Evolutionary conservation across 345 rosid genomes (phyloP), one percentile per base, ranked within the genome.

Genomic region (Syzygium grande): DNA sequence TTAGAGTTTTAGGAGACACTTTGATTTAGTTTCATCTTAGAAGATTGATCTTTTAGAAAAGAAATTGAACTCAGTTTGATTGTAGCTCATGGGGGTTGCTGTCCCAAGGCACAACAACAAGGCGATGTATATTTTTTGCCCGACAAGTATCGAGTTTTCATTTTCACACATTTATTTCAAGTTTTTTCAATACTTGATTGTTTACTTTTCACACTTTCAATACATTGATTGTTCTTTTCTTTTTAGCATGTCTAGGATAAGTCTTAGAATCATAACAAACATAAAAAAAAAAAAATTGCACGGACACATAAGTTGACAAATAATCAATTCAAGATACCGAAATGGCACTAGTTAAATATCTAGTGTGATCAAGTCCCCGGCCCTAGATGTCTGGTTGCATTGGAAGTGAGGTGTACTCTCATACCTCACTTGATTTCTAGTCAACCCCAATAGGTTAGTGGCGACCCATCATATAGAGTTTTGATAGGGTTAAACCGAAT

Each of bases 331-430:
- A 9, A 4, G 65, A 0, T 11, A 58, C 0, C 0, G 3, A 58
- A 11, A 58, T 5, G 5, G 6, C 27, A 11, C 15, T 11, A 58
- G 11, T 58, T 11, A 58, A 2, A 58, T 58, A 25, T 4, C 15
- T 25, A 25, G 3, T 58, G 29, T 25, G 25, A 58, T 11, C 14
- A 58, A 58, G 27, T 58, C 29, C 25, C 27, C 0, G 7, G 11
- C 3, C 0, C 65, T 58, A 0, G 6, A 25, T 25, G 11, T 25
- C 0, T 58, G 1, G 27, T 58, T 58, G 25, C 1, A 3, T 25
- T 25, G 6, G 15, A 25, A 25, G 25, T 58, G 27, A 58, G 29
- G 11, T 58, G 15, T 29, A 58, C 65, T 25, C 27, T 4, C 15
- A 25, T 0, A 0, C 27, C 30, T 58, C 12, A 58, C 4, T 58